Evolutionary conservation across 2,329 filamentous ascomycete genomes (phyloP), one percentile per base, ranked within the genome.

Genomic region (Geosmithia morbida): DNA sequence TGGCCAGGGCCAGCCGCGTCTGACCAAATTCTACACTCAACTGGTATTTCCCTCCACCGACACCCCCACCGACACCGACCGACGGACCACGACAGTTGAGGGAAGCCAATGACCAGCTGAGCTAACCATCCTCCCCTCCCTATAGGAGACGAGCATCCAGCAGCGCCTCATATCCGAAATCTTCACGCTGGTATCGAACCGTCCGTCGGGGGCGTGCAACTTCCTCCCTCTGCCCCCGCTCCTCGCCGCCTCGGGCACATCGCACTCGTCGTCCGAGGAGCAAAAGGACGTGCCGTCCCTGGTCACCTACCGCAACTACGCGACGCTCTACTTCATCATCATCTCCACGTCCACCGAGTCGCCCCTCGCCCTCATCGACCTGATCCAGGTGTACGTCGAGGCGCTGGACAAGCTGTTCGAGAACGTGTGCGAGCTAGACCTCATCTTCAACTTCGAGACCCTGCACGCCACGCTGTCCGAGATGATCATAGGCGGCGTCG

Each of bases 371-470:
- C 75, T 98, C 20, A 88, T 98, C 51, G 92, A 98, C 64, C 71
- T 98, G 48, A 97, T 98, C 54, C 92, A 98, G 66, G 92, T 98
- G 50, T 98, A 96, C 58, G 92, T 98, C 52, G 92, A 98, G 66
- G 83, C 90, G 1, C 76, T 98, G 37, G 92, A 98, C 64, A 81
- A 87, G 53, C 74, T 98, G 41, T 98, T 98, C 61, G 92, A 97
- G 68, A 96, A 98, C 62, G 92, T 98, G 10, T 98, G 92, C 74
- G 92, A 98, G 70, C 72, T 98, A 48, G 89, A 98, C 64, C 75
- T 98, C 55, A 98, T 98, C 63, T 98, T 98, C 71, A 97, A 97
- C 62, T 98, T 95, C 57, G 92, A 98, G 74, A 94, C 88, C 16
- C 72, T 98, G 57, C 92, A 98, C 69, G 85, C 90, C 8, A 81